Percentiles rank a stretch among this genome's conserved stretches.
Conservation (phyloP, 169 alveolate genomes). For the Cryptosporidium meleagridis region DNA sequence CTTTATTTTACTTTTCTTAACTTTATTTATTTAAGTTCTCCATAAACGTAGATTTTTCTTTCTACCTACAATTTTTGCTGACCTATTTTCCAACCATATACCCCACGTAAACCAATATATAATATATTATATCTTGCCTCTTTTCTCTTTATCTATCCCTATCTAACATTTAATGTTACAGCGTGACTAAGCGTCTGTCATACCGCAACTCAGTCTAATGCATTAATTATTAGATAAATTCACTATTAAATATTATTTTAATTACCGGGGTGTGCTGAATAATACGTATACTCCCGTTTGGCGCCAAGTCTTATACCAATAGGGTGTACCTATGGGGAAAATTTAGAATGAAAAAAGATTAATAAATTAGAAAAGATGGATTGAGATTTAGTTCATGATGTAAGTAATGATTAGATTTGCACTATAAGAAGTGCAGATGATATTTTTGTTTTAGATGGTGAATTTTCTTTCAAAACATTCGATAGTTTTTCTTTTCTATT, state of each 20-base stretch:
- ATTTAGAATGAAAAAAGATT: neutral
- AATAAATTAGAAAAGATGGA: too few species aligned
- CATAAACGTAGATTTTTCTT: constrained; percentile 4
- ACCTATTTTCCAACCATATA: constrained; percentile 10
- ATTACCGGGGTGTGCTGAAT: constrained; percentile 43
- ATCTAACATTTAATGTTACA: constrained; percentile 61
- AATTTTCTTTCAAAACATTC: too few species aligned
- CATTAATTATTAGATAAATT: constrained; percentile 69
- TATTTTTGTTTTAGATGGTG: too few species aligned
- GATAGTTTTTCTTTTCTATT: neutral
- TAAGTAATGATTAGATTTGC: too few species aligned
- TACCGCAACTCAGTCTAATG: constrained; percentile 75
- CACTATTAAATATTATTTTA: neutral
- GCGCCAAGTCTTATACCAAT: constrained; percentile 39
- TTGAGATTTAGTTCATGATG: neutral
- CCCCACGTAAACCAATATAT: constrained; percentile 63
- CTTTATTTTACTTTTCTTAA: neutral
- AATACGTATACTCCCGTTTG: constrained; percentile 47
- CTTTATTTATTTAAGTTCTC: neutral
- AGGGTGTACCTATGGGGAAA: neutral
- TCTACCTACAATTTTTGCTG: neutral
- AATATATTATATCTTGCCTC: neutral
- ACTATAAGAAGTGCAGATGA: too few species aligned
- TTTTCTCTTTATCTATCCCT: constrained; percentile 52
- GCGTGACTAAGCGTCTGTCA: constrained; percentile 71